These are phyloP conservation scores for Sordariomycetes sp. DNA, from an alignment of 2,329 filamentous ascomycete genomes.

Conservation along the genomic window DNA sequence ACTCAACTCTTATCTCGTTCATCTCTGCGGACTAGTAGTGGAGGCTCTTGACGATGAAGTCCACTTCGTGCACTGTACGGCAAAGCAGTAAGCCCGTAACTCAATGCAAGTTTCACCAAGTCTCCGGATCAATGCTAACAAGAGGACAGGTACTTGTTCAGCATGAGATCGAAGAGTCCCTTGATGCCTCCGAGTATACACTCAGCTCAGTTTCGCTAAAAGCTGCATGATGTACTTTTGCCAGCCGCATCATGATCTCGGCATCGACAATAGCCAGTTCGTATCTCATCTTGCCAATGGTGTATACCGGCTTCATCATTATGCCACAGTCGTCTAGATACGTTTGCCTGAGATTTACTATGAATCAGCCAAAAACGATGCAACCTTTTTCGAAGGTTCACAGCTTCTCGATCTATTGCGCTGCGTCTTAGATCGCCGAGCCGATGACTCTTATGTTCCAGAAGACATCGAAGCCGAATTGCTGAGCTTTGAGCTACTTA, in stretches of 20 bases:
- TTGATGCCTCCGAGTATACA: slow-evolving; percentile 1
- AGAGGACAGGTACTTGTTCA: slow-evolving; percentile 6
- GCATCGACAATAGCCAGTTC: neutral
- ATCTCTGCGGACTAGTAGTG: slow-evolving; percentile 16
- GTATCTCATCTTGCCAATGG: neutral
- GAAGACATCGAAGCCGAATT: no score
- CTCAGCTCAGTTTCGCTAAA: slow-evolving; percentile 3
- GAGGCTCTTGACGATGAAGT: slow-evolving; percentile 14
- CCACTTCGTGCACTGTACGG: slow-evolving; percentile 19
- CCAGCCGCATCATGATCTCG: neutral
- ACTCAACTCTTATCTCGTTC: slow-evolving; percentile 7
- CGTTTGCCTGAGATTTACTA: neutral
- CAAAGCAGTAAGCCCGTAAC: slow-evolving; percentile 11
- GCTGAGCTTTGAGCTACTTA: no score
- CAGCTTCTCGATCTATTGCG: no score
- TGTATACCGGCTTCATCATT: slow-evolving; percentile 1
- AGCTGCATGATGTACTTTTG: slow-evolving; percentile 6
- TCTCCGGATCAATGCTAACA: neutral
- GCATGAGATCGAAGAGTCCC: neutral
- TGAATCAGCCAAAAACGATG: no score
- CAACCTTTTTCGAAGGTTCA: no score
- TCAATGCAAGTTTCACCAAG: neutral
- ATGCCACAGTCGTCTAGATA: neutral
- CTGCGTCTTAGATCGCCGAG: no score
- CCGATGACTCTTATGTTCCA: no score